Conservation (phyloP, 2,329 filamentous ascomycete genomes). For the Cytospora chrysosperma region DNA sequence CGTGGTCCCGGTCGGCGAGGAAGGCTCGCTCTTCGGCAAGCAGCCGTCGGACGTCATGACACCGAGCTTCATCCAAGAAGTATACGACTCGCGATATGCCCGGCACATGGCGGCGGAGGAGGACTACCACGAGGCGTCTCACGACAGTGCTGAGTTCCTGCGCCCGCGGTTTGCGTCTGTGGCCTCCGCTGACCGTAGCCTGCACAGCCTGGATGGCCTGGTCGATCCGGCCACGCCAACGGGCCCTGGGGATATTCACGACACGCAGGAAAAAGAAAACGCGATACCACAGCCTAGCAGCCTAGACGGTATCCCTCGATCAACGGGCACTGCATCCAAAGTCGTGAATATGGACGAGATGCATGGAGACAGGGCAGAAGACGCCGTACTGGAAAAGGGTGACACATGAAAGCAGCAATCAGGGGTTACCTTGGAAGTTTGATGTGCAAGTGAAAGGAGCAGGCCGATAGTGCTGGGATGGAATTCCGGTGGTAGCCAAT, state of each 20-base stretch:
- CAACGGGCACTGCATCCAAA: not conserved
- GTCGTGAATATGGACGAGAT: not conserved
- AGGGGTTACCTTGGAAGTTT: no score
- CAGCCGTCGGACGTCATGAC: not conserved
- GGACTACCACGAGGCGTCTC: not conserved
- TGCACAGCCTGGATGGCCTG: not conserved
- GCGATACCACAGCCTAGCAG: not conserved
- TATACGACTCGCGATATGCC: not conserved
- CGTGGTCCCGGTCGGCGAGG: conserved; percentile 18
- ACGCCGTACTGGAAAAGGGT: not conserved
- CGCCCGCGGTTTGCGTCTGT: not conserved
- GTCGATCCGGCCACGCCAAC: not conserved
- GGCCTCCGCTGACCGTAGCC: not conserved
- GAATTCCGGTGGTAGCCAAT: no score
- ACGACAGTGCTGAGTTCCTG: not conserved
- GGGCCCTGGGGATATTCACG: not conserved
- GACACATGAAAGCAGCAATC: not conserved
- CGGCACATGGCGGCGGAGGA: not conserved
- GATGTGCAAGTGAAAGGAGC: not conserved
- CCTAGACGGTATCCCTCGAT: not conserved
- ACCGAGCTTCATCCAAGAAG: not conserved
- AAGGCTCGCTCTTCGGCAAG: conserved; percentile 6
- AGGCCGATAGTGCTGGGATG: no score
- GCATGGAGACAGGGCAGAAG: not conserved
- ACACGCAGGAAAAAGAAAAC: not conserved